Evolutionary conservation across 306 rosid genomes (phyloP), one percentile per base, ranked within the genome.

Genomic region (Lablab purpureus): DNA sequence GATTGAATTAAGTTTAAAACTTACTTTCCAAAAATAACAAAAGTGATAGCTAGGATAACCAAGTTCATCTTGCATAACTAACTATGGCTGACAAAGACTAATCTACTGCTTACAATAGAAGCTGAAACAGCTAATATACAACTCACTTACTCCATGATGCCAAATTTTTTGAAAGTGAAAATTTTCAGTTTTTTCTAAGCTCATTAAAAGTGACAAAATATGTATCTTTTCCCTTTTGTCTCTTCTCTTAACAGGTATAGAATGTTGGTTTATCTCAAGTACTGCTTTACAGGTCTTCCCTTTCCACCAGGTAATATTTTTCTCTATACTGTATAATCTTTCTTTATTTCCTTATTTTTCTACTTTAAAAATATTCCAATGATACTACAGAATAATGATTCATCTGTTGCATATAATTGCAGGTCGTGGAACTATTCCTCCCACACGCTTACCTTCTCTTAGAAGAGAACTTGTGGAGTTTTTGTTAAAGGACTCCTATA

Each of bases 211-310:
- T 79, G 46, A 60, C 71, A 79, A 59, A 72, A 54, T 71, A 47
- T 80, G 30, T 69, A 51, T 13, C 51, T 67, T 69, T 54, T 14
- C 67, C 75, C 36, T 79, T 82, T 19, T 74, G 15, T 74, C 56
- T 77, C 28, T 74, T 52, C 54, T 32, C 63, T 60, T 54, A 34
- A 82, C 92, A 93, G 99, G 87, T 95, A 93, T 67, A 85, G 97
- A 87, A 91, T 90, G 88, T 91, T 95, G 71, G 91, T 95, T 87
- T 95, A 95, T 87, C 89, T 95, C 80, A 95, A 91, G 85, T 95
- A 95, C 88, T 92, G 99, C 87, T 95, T 95, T 85, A 90, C 90
- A 6, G 98, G 99, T 81, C 90, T 93, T 84, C 91, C 92, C 82
- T 95, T 95, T 87, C 99, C 99, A 45, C 99, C 99, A 81, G 99